Base-by-base conservation (phyloP, 2,329 filamentous ascomycete genomes). In the Aspergillus quadrilineatus region DNA sequence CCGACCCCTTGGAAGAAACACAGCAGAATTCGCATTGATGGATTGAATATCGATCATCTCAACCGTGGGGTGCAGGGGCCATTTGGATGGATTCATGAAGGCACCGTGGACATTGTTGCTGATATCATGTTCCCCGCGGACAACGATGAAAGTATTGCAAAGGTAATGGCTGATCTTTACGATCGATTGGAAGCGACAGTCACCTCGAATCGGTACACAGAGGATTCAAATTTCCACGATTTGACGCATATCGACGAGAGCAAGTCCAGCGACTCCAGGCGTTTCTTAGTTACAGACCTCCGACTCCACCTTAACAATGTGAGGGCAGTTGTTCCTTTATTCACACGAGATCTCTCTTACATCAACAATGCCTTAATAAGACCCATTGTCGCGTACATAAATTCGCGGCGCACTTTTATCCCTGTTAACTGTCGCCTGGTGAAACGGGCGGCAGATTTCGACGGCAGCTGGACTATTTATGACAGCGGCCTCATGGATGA, bases 311-410 rank as follows among this genome's bases (percentile, higher is more conserved):
- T 99, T 60, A 97, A 97, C 76, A 91, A 97, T 63, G 92, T 97
- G 44, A 90, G 92, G 64, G 94, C 94, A 29, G 88, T 89, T 2
- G 92, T 99, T 1, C 94, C 94, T 0, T 83, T 97, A 50, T 97
- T 99, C 77, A 96, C 89, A 1, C 88, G 85, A 14, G 89, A 97
- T 69, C 84, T 97, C 48, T 95, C 91, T 0, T 99, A 97, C 72
- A 89, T 97, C 67, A 97, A 97, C 75, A 95, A 96, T 72, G 92
- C 94, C 1, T 85, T 97, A 4, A 90, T 97, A 36, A 86, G 94
- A 4, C 94, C 94, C 14, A 99, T 99, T 59, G 92, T 99, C 41
- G 94, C 94, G 6, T 99, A 97, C 73, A 97, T 99, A 75, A 99
- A 99, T 75, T 90, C 91, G 42, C 90, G 92, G 72, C 88, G 88